Conservation (phyloP, 2,329 filamentous ascomycete genomes). For the Botryosphaeria dothidea region DNA sequence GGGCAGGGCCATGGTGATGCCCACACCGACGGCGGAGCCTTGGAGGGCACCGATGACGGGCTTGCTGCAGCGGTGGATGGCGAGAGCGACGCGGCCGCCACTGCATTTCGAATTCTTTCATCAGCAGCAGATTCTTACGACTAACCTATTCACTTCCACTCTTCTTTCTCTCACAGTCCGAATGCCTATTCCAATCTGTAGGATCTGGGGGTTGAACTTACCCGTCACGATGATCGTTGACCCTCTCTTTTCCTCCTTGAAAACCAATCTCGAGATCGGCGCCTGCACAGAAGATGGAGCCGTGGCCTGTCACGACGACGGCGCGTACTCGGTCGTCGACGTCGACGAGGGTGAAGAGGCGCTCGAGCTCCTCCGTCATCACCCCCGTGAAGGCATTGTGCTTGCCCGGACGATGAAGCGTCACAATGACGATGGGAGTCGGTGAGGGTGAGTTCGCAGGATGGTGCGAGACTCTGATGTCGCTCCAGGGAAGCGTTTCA, state of each 20-base stretch:
- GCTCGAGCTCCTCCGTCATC: conserved; percentile 64
- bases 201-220: too few relatives aligned
- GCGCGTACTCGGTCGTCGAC: conserved; percentile 57
- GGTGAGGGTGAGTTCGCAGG: conserved; percentile 50
- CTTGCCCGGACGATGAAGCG: conserved; percentile 64
- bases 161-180: too few relatives aligned
- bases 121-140: too few relatives aligned
- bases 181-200: too few relatives aligned
- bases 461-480: conserved; percentile 46
- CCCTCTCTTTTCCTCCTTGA: conserved; percentile 41
- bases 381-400: conserved; percentile 69
- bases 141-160: too few relatives aligned
- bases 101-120: too few relatives aligned
- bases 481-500: conserved; percentile 38
- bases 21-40: conserved; percentile 58
- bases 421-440: conserved; percentile 64
- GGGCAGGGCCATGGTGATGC: conserved; percentile 61
- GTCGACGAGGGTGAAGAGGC: conserved; percentile 54
- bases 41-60: conserved; percentile 58
- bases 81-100: conserved; percentile 49
- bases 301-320: conserved; percentile 56
- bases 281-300: conserved; percentile 56
- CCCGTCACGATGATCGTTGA: conserved; percentile 57
- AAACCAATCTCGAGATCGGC: conserved; percentile 59
- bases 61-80: conserved; percentile 60